These are phyloP conservation scores for Nitzschia sp. DNA, from an alignment of 108 stramenopile genomes.

Conservation along the genomic window DNA sequence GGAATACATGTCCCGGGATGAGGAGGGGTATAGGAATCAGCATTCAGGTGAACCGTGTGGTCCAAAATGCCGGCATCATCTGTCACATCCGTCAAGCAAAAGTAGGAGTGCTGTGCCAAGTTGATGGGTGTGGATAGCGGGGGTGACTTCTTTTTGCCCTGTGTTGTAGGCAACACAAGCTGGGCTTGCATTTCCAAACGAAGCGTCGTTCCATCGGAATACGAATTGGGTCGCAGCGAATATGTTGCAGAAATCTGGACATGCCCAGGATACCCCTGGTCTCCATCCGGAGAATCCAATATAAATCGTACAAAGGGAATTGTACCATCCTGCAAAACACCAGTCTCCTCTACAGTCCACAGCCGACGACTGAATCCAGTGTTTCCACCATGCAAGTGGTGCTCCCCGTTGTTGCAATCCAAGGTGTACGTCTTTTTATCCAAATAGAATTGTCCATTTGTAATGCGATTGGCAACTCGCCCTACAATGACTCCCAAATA, in stretches of 20 bases:
- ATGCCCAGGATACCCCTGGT: conserved; percentile 81
- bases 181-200: conserved; percentile 54
- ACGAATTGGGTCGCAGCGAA: conserved; percentile 39
- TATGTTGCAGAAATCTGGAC: conserved; percentile 62
- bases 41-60: conserved; percentile 56
- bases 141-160: conserved; percentile 24
- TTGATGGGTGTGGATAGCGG: conserved; percentile 66
- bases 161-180: not conserved
- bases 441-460: conserved; percentile 59
- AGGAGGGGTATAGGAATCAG: conserved; percentile 64
- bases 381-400: conserved; percentile 85
- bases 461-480: conserved; percentile 85
- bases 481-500: conserved; percentile 78
- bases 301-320: conserved; percentile 48
- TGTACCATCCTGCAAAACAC: conserved; percentile 17
- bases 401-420: conserved; percentile 67
- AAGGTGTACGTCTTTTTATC: conserved; percentile 43
- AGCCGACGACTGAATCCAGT: conserved; percentile 55
- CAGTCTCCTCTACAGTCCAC: conserved; percentile 59
- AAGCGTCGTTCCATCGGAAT: conserved; percentile 27
- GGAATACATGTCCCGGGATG: conserved; percentile 61
- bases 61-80: conserved; percentile 50
- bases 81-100: conserved; percentile 59
- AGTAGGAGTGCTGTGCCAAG: conserved; percentile 84
- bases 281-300: conserved; percentile 61